Evolutionary conservation across 192 early-diverging fungal genomes (phyloP), one percentile per base, ranked within the genome.

Genomic region (Rhizoclosmatium sp.): DNA sequence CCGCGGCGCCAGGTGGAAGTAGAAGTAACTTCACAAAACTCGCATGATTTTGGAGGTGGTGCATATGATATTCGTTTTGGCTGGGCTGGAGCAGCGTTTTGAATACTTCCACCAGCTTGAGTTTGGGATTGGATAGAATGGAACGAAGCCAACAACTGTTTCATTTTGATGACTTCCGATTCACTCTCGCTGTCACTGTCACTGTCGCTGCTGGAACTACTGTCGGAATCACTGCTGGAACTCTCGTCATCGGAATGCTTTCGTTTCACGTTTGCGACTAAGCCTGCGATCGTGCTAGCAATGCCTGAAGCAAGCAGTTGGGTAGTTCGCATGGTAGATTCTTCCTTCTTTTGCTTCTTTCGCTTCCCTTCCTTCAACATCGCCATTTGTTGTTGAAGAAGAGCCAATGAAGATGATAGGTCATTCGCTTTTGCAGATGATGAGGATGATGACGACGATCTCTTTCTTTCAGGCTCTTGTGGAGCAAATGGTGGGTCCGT

Each of bases 1-100:
- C 85, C 85, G 44, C 85, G 80, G 45, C 85, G 77, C 85, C 85
- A 86, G 80, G 82, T 84, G 4, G 85, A 83, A 14, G 85, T 86
- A 48, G 68, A 73, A 14, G 56, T 78, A 21, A 76, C 73, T 5
- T 47, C 62, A 58, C 85, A 86, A 71, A 85, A 54, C 82, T 68
- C 66, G 21, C 66, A 68, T 21, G 4, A 7, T 21, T 68, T 68
- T 4, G 16, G 42, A 21, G 66, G 40, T 47, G 66, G 40, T 4
- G 66, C 16, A 41, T 47, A 68, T 31, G 60, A 62, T 54, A 54
- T 54, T 54, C 16, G 5, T 21, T 62, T 62, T 62, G 60, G 60
- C 7, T 7, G 14, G 21, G 9, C 7, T 9, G 9, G 4, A 9
- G 60, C 51, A 19, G 9, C 10, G 21, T 31, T 45, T 45, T 68